Base-by-base conservation (phyloP, 495 filamentous ascomycete species). In the Xylaria sp. region DNA sequence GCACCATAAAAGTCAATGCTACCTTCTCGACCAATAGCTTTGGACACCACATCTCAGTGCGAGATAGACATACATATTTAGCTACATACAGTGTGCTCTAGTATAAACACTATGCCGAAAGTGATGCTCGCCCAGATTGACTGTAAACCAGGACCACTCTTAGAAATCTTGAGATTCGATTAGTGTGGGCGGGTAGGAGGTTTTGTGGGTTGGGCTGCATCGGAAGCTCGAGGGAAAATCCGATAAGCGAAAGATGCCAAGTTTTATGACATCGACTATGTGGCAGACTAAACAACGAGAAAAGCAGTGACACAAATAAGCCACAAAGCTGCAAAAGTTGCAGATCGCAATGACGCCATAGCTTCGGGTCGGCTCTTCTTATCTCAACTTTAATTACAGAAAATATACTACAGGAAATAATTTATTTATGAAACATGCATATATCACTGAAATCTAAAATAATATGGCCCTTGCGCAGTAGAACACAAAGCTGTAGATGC, bases 201-300 rank as follows among this genome's bases (percentile, higher is more conserved):
- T 52, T 24, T 52, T 26, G 48, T 7, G 3, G 26, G 50, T 37
- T n/a, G n/a, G 6, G 26, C 50, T 44, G 17, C 48, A 58, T 58
- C 67, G 14, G 15, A 61, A 46, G 11, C 17, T 46, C 7, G 46
- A 21, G 31, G 48, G 59, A 55, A 57, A 65, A 35, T 44, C 68
- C 68, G 68, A 70, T 70, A 64, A 70, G 68, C 68, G 68, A 70
- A 57, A 14, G 50, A 63, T 55, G 66, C 52, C 53, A 68, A 68
- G 66, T 17, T 17, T 59, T 48, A 48, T 68, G 66, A 68, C 53
- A 68, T 68, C 66, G 53, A 40, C 26, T 40, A 24, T 8, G 14
- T 24, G 26, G 43, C 26, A 37, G 29, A 12, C 48, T 17, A 55
- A 31, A 55, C 14, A 59, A 21, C 3, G 57, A n/a, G 61, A 63